Conservation (phyloP, 2,329 filamentous ascomycete species). For the Cytospora schulzeri region DNA sequence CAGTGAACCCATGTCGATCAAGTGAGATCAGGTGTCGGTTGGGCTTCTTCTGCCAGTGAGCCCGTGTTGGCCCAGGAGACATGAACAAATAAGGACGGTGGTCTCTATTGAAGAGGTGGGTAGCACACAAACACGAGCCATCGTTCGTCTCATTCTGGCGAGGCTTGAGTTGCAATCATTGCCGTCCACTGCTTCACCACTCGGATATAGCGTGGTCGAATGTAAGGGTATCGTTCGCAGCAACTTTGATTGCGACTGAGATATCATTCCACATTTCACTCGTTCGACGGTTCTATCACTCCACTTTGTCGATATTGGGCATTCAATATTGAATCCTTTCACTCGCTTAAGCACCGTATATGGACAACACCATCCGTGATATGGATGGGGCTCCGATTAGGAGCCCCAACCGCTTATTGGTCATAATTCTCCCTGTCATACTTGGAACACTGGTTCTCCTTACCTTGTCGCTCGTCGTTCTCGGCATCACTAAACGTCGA, state of each 20-base stretch:
- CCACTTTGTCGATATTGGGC: neutral
- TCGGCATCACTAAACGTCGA: constrained; percentile 24
- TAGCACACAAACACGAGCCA: constrained; percentile 4
- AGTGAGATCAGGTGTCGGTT: neutral
- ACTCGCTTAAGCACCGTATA: neutral
- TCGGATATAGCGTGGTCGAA: neutral
- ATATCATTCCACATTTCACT: neutral
- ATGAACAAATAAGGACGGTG: neutral
- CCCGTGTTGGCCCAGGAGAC: neutral
- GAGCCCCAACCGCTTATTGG: constrained; percentile 1
- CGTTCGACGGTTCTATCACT: neutral
- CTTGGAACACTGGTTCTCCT: constrained; percentile 6
- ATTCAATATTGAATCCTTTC: neutral
- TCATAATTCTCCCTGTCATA: constrained; percentile 6
- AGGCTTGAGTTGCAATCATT: neutral
- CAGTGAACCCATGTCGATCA: neutral
- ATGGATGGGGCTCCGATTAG: neutral
- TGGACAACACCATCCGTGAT: neutral
- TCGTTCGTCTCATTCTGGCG: neutral
- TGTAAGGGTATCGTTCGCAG: neutral
- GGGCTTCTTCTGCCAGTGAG: neutral
- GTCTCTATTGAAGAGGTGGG: neutral
- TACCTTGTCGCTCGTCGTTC: constrained; percentile 4
- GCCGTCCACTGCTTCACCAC: neutral
- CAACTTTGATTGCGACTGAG: neutral